Evolutionary conservation across 306 rosid genomes (phyloP), one percentile per base, ranked within the genome.

Genomic region (Vachellia pachyceras): DNA sequence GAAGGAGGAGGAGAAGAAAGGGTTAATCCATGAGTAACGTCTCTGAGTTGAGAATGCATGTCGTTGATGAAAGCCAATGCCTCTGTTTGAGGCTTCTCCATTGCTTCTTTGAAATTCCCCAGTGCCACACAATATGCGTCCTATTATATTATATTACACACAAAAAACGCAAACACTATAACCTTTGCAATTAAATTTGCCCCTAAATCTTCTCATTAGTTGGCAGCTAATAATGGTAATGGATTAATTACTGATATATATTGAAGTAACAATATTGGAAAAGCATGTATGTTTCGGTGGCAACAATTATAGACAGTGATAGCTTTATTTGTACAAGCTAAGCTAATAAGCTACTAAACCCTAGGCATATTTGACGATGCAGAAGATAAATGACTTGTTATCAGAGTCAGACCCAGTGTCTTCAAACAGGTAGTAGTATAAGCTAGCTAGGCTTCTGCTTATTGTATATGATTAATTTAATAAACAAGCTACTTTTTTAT

Each of bases 51-150:
- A 42, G 90, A 87, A 68, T 92, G 89, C 97, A 94, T 94, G 83
- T 79, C 87, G 69, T 73, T 89, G 85, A 94, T 87, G 92, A 92
- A 94, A 57, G 85, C 85, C 97, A 89, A 86, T 3, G 94, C 88
- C 36, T 77, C 88, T 12, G 82, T 78, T 71, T 92, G 98, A 60
- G 97, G 92, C 77, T 92, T 94, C 84, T 90, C 94, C 78, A 94
- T 88, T 83, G 92, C 98, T 82, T 89, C 96, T 85, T 92, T 94
- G 55, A 94, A 88, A 86, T 89, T 88, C 12, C 84, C 81, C 5
- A 94, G 91, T 57, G 94, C 91, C 70, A 86, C 20, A 81, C 97
- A 94, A 86, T 94, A 94, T 81, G 93, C 91, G 88, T 94, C 91
- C 98, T 29, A 2, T 29, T 29, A 29, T 92, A 37, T 22, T 22